Base-by-base conservation (phyloP, 2,329 filamentous ascomycete genomes). In the Ambrosiella cleistominuta region DNA sequence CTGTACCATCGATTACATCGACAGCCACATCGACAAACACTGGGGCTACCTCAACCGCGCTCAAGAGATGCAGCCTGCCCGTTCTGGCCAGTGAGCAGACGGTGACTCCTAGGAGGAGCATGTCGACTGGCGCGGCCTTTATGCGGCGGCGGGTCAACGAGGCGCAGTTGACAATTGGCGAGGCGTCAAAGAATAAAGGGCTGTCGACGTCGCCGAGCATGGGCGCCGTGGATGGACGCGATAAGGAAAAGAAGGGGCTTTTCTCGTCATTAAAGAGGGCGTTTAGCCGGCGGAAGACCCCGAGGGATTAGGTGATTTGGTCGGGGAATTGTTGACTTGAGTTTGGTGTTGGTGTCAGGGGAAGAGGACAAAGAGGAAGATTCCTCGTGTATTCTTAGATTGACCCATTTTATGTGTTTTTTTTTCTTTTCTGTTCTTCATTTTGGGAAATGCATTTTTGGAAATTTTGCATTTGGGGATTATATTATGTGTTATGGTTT, bases 101-200 rank as follows among this genome's bases (percentile, higher is more conserved):
- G 8, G n/a, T 27, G 50, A 8, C 27, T 52, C 63, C 63, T 13
- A 61, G 59, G 39, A 56, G 64, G 50, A 57, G 64, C n/a, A 52
- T 62, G 12, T 65, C 64, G 1, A 64, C 63, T 7, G 64, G 64
- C 1, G 64, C 64, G 1, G 64, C 63, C 2, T 65, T 64, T 47
- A 64, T 65, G 62, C 62, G 62, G 15, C 59, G 62, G 9, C 61
- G 64, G 6, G 57, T 57, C 9, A 36, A 54, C 1, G 53, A 49
- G 15, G 49, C 40, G 2, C 45, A 52, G 2, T 53, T 47, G 1
- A 57, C 52, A 1, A 49, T 38, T 13, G 58, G 35, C 9, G 54
- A 50, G 12, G 35, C 35, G 12, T 54, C 40, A 40, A 58, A 15
- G 59, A 61, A 27, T 13, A 39, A 15, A 13, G 17, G 6, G n/a